phyloP scores from a whole-genome alignment of 208 protist species.

The Leishmania turanica region DNA sequence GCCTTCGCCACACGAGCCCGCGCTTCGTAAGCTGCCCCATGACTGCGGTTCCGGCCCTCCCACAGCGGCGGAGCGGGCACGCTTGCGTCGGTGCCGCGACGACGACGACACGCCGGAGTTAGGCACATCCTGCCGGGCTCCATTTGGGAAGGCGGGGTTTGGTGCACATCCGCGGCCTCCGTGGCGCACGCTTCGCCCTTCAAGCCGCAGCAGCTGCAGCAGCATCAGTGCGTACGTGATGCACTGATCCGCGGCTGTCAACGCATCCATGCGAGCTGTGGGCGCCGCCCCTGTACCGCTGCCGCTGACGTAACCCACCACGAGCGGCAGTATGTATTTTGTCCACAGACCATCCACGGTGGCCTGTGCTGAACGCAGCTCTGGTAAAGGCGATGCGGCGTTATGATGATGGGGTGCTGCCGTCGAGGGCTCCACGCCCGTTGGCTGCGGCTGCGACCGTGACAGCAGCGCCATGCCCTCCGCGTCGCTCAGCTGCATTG shows the following conservation, averaged over 20 bases:
- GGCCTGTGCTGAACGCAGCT: not conserved
- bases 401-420: not conserved
- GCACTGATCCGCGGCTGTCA: constrained; percentile 13
- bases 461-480: constrained; percentile 8
- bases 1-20: not conserved
- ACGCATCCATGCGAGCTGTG: not conserved
- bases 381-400: not conserved
- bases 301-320: constrained; percentile 14
- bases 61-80: not conserved
- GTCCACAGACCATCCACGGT: constrained; percentile 4
- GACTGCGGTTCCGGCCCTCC: not conserved
- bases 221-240: constrained; percentile 15
- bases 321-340: constrained; percentile 17
- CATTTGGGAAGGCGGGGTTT: not conserved
- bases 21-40: not conserved
- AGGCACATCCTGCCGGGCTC: not conserved
- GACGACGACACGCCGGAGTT: not conserved
- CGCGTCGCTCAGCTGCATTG: constrained; percentile 9
- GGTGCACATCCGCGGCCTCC: no score
- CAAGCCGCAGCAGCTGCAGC: constrained; percentile 13
- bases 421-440: not conserved
- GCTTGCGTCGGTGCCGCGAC: constrained; percentile 2
- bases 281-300: not conserved
- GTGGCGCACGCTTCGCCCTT: not conserved
- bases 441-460: not conserved